phyloP scores from a whole-genome alignment of 2,329 filamentous ascomycete genomes.

The Neoascochyta sp. region DNA sequence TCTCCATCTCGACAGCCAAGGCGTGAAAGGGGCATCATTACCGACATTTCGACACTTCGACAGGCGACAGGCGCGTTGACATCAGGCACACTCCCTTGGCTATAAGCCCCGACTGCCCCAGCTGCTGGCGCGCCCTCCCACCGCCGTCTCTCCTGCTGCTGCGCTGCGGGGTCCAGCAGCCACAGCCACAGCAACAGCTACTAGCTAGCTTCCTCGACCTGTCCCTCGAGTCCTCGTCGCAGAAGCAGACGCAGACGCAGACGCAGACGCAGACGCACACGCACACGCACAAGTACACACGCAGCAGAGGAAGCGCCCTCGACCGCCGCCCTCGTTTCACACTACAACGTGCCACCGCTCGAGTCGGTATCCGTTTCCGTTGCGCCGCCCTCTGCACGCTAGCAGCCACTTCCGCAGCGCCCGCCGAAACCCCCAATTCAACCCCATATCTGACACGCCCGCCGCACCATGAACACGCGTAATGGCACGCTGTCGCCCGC shows the following conservation, averaged over 20 bases:
- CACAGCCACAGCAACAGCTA: no score
- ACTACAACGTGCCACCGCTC: no score
- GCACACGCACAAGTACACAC: not conserved
- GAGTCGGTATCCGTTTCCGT: no score
- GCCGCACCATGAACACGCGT: conserved; percentile 34
- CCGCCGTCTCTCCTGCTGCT: conserved; percentile 6
- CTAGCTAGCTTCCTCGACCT: no score
- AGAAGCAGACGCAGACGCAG: no score
- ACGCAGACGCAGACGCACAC: no score
- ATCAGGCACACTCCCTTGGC: no score
- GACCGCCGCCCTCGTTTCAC: no score
- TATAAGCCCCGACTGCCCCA: no score
- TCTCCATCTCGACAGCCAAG: conserved; percentile 19
- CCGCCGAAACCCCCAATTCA: conserved; percentile 2
- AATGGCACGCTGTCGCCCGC: conserved; percentile 41
- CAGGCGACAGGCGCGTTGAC: conserved; percentile 7
- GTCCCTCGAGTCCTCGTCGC: no score
- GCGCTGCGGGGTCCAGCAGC: conserved; percentile 1
- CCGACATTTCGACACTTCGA: conserved; percentile 13
- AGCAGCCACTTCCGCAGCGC: conserved; percentile 19
- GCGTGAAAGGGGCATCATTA: conserved; percentile 23
- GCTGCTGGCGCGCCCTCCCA: no score
- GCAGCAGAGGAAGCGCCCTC: not conserved
- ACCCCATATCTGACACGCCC: conserved; percentile 21
- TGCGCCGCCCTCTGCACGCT: conserved; percentile 7